These are phyloP conservation scores for Tetramitus jugosus DNA, from an alignment of 208 protist species.

Conservation along the genomic window DNA sequence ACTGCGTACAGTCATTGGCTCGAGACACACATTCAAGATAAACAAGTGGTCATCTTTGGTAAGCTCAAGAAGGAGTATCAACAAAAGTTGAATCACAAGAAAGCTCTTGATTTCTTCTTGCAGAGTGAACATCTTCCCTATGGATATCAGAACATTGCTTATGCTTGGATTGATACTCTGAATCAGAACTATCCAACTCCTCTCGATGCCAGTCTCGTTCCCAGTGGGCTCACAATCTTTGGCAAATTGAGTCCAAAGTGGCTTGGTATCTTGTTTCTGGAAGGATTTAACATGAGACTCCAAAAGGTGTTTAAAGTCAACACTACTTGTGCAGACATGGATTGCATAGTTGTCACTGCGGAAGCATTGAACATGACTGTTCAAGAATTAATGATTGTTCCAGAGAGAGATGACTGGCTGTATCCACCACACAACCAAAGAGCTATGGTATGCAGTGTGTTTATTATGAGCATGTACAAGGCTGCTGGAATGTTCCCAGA, in stretches of 20 bases:
- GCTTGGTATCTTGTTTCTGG: neutral
- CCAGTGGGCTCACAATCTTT: neutral
- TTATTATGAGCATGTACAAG: neutral
- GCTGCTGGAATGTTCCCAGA: neutral
- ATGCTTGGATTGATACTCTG: conserved; percentile 14
- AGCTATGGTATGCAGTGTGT: neutral
- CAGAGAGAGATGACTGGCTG: neutral
- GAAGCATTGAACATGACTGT: neutral
- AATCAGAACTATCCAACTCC: conserved; percentile 14
- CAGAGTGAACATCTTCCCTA: neutral
- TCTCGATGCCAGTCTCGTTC: neutral
- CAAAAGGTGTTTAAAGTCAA: neutral
- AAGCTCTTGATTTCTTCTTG: neutral
- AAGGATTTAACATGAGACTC: neutral
- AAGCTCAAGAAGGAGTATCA: neutral
- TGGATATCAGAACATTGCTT: conserved; percentile 7
- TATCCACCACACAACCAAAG: neutral
- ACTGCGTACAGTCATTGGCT: neutral
- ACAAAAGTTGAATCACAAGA: neutral
- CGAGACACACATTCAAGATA: neutral
- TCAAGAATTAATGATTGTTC: neutral
- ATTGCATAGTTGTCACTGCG: neutral
- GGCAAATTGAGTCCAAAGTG: neutral
- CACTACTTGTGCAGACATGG: neutral
- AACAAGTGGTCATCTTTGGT: neutral